Evolutionary conservation across 768 basidiomycete genomes (phyloP).

Genomic region (Phaeotremella skinneri): DNA sequence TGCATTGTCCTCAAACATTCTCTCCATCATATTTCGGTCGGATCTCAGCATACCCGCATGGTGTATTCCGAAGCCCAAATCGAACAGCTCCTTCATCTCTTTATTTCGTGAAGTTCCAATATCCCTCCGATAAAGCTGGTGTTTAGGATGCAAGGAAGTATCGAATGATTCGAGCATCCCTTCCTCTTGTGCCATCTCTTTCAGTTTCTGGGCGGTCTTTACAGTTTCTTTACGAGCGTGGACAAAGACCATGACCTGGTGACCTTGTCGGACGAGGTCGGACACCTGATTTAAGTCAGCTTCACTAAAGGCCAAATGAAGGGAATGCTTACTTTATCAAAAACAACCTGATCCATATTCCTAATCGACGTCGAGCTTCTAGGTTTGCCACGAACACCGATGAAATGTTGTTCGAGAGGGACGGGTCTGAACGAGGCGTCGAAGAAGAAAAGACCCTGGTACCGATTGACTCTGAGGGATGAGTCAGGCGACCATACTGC

Average conservation of each 20-base stretch:
- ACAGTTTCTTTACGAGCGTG: conserved; percentile 98
- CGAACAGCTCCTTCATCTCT: conserved; percentile 94
- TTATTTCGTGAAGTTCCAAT: conserved; percentile 82
- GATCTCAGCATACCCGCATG: conserved; percentile 96
- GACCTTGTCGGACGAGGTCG: conserved; percentile 80
- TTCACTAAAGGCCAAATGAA: neutral
- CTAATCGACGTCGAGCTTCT: conserved; percentile 69
- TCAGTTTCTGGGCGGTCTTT: conserved; percentile 76
- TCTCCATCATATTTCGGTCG: conserved; percentile 92
- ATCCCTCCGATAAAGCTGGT: conserved; percentile 68
- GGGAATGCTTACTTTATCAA: conserved; percentile 65
- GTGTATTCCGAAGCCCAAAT: conserved; percentile 90
- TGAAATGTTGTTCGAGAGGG: conserved; percentile 94
- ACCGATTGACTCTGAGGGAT: conserved; percentile 71
- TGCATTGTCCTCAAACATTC: conserved; percentile 81
- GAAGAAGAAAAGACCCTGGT: conserved; percentile 91
- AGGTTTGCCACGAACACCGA: conserved; percentile 86
- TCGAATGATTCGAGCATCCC: conserved; percentile 74
- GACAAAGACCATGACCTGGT: conserved; percentile 99
- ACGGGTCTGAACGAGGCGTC: conserved; percentile 96
- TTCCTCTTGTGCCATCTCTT: conserved; percentile 71
- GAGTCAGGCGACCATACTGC: neutral
- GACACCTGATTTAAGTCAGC: conserved; percentile 57
- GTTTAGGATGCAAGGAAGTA: conserved; percentile 76
- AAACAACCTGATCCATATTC: conserved; percentile 84